Conservation (phyloP, 148 eudicot species). For the Polygonum maritimum region DNA sequence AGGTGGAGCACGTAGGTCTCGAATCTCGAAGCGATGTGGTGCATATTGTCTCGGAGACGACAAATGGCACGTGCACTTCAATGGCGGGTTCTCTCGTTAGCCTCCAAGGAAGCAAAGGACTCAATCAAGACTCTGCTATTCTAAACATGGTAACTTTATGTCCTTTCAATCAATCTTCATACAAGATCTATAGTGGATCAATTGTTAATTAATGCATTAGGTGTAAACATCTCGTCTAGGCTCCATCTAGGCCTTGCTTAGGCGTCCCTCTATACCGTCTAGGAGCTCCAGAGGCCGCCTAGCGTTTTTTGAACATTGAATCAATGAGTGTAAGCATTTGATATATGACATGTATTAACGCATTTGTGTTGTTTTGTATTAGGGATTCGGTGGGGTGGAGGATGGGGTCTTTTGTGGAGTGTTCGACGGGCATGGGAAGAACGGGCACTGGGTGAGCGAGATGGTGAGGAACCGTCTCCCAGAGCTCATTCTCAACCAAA, state of each 20-base stretch:
- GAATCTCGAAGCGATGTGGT: background rate
- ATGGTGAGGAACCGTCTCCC: slow-evolving; percentile 59
- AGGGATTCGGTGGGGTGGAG: slow-evolving; percentile 64
- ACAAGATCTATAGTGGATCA: too few species aligned
- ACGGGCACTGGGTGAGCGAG: slow-evolving; percentile 67
- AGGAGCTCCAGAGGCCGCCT: too few species aligned
- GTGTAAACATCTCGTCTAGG: too few species aligned
- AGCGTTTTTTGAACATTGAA: too few species aligned
- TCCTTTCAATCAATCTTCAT: background rate
- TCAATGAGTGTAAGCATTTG: too few species aligned
- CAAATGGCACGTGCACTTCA: background rate
- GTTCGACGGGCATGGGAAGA: slow-evolving; percentile 76
- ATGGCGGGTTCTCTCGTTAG: background rate
- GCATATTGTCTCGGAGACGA: background rate
- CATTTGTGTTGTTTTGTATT: too few species aligned
- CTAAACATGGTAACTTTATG: slow-evolving; percentile 42
- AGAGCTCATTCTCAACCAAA: slow-evolving; percentile 39
- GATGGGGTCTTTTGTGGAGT: slow-evolving; percentile 60
- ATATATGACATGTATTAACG: too few species aligned
- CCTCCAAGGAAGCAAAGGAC: slow-evolving; percentile 48
- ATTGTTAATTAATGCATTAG: too few species aligned
- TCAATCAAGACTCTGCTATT: slow-evolving; percentile 79
- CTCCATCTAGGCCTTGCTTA: too few species aligned
- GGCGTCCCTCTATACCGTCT: too few species aligned
- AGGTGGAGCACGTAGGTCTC: background rate